phyloP scores from a whole-genome alignment of 768 basidiomycete genomes.

The Harrya chromipes region DNA sequence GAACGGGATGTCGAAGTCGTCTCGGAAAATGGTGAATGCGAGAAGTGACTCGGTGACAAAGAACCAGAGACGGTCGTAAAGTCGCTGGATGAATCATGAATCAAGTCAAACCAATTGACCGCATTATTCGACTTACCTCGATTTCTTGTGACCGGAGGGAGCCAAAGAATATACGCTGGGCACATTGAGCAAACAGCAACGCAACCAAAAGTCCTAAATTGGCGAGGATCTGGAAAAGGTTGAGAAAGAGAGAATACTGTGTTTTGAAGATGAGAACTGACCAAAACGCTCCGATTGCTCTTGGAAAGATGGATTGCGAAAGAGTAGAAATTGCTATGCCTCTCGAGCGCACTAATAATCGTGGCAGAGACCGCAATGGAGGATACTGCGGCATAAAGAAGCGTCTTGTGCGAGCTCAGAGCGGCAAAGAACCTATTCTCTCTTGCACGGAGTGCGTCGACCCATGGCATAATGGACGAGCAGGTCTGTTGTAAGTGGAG shows the following conservation, averaged over 20 bases:
- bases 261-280: conserved; percentile 35
- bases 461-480: conserved; percentile 43
- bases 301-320: conserved; percentile 90
- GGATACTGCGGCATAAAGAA: conserved; percentile 69
- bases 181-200: conserved; percentile 67
- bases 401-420: conserved; percentile 59
- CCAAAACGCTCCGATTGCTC: conserved; percentile 90
- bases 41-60: conserved; percentile 95
- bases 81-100: conserved; percentile 54
- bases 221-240: conserved; percentile 65
- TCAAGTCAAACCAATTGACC: background rate
- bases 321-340: conserved; percentile 90
- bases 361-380: conserved; percentile 66
- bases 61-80: conserved; percentile 96
- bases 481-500: background rate
- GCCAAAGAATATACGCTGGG: conserved; percentile 92
- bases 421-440: conserved; percentile 47
- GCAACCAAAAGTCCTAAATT: conserved; percentile 86
- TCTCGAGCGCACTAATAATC: conserved; percentile 75
- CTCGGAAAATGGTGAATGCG: conserved; percentile 96
- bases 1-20: conserved; percentile 92
- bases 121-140: conserved; percentile 56
- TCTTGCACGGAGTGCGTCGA: conserved; percentile 48
- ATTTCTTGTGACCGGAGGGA: conserved; percentile 82
- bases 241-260: conserved; percentile 1